A percentile compares a stretch with the other conserved stretches of the same genome.
Evolutionary conservation across 2,329 filamentous ascomycete genomes (phyloP).

Genomic region (Aspergillus pseudotamarii): DNA sequence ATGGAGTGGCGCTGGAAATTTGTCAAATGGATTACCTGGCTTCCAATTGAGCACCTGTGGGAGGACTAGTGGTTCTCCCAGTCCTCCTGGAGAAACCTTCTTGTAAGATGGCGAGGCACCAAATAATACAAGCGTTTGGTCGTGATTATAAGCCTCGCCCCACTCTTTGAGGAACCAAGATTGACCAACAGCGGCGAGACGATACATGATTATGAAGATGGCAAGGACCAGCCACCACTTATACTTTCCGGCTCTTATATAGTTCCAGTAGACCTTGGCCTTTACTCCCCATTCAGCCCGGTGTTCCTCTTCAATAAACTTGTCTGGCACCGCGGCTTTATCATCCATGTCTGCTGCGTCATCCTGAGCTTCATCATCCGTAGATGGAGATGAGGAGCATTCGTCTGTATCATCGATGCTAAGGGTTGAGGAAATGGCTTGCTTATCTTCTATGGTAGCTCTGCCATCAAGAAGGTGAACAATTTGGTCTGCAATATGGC

Average conservation of each 20-base stretch:
- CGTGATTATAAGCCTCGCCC: conserved; percentile 70
- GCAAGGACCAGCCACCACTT: conserved; percentile 72
- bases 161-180: conserved; percentile 85
- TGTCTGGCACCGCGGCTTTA: conserved; percentile 63
- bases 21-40: conserved; percentile 37
- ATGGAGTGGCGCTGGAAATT: conserved; percentile 66
- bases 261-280: conserved; percentile 77
- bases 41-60: conserved; percentile 18
- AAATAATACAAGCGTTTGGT: conserved; percentile 24
- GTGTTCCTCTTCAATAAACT: conserved; percentile 78
- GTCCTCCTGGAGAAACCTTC: conserved; percentile 5
- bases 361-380: conserved; percentile 24
- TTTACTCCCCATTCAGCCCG: conserved; percentile 76
- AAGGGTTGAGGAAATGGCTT: conserved; percentile 49
- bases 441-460: conserved; percentile 54
- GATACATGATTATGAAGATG: conserved; percentile 63
- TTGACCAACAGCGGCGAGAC: conserved; percentile 66
- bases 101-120: conserved; percentile 20
- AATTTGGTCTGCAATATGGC: conserved; percentile 71
- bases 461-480: conserved; percentile 68
- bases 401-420: conserved; percentile 36
- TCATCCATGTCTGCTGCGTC: conserved; percentile 46
- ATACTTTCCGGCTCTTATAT: conserved; percentile 78
- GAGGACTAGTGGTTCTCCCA: conserved; percentile 9
- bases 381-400: conserved; percentile 14